A percentile compares a stretch with the other conserved stretches of the same genome.
phyloP scores from a whole-genome alignment of 768 basidiomycete genomes.

The Ramaria sp. region DNA sequence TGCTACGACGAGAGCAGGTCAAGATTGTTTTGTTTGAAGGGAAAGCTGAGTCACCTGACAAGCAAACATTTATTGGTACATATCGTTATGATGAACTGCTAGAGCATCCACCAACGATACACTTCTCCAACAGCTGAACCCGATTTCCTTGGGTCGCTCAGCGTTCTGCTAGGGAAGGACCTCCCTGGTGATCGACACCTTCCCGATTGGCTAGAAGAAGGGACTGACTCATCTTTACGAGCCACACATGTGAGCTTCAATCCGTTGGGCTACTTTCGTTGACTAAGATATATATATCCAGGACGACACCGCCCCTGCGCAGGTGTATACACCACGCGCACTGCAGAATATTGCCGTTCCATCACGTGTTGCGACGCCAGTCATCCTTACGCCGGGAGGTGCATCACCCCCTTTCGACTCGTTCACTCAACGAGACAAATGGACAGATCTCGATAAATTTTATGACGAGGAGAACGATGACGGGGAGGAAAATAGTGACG shows the following conservation, averaged over 20 bases:
- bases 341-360: constrained; percentile 18
- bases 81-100: constrained; percentile 3
- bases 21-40: constrained; percentile 69
- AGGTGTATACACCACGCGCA: constrained; percentile 31
- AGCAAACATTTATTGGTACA: constrained; percentile 24
- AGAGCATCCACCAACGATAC: not conserved
- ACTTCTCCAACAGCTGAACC: constrained; percentile 24
- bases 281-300: constrained; percentile 37
- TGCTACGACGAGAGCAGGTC: constrained; percentile 76
- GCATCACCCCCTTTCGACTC: constrained; percentile 34
- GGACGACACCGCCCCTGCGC: constrained; percentile 21
- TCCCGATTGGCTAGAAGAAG: constrained; percentile 84
- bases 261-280: constrained; percentile 11
- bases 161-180: constrained; percentile 44
- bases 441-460: constrained; percentile 60
- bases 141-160: constrained; percentile 54
- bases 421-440: constrained; percentile 27
- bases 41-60: constrained; percentile 39
- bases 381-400: constrained; percentile 47
- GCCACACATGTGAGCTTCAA: constrained; percentile 28
- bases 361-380: constrained; percentile 28
- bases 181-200: constrained; percentile 42
- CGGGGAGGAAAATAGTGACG: constrained; percentile 12
- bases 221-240: constrained; percentile 68
- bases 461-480: constrained; percentile 37